phyloP scores from a whole-genome alignment of 352 stramenopile species.

The Phytophthora colocasiae region DNA sequence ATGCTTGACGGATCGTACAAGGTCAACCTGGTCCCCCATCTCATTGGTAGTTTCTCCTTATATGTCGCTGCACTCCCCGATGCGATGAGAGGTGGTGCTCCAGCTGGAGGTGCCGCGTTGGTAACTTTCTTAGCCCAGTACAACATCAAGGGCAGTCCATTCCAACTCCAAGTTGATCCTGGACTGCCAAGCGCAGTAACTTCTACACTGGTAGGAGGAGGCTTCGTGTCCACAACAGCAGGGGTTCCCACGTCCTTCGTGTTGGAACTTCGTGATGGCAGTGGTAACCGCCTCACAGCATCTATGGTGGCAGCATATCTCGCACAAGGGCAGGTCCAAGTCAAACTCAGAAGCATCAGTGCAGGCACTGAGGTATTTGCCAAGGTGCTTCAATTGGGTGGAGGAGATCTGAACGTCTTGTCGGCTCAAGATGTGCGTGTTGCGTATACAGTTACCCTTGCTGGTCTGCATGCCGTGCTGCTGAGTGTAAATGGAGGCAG shows the following conservation, averaged over 20 bases:
- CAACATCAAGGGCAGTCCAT: constrained; percentile 53
- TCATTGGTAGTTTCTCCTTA: constrained; percentile 51
- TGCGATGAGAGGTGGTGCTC: constrained; percentile 24
- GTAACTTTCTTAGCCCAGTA: constrained; percentile 44
- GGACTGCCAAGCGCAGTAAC: constrained; percentile 33
- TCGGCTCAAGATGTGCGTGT: constrained; percentile 17
- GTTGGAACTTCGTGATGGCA: constrained; percentile 52
- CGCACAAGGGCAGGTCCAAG: constrained; percentile 2
- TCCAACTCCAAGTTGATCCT: constrained; percentile 50
- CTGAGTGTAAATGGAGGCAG: constrained; percentile 40
- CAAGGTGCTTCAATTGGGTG: constrained; percentile 10
- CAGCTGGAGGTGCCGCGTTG: constrained; percentile 25
- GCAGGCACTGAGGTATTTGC: constrained; percentile 7
- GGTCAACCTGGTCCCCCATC: constrained; percentile 44
- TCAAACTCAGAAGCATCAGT: constrained; percentile 23
- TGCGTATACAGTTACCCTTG: constrained; percentile 40
- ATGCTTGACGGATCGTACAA: constrained; percentile 49
- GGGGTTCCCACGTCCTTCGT: constrained; percentile 38
- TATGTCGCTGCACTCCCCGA: constrained; percentile 42
- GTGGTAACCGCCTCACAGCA: constrained; percentile 34
- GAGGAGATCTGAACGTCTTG: constrained; percentile 16
- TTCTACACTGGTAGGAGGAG: constrained; percentile 45
- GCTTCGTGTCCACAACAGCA: constrained; percentile 44
- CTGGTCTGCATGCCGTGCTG: constrained; percentile 46
- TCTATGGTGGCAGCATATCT: constrained; percentile 8